Evolutionary conservation across 2,329 filamentous ascomycete species (phyloP).

Genomic region (Ciborinia camelliae): DNA sequence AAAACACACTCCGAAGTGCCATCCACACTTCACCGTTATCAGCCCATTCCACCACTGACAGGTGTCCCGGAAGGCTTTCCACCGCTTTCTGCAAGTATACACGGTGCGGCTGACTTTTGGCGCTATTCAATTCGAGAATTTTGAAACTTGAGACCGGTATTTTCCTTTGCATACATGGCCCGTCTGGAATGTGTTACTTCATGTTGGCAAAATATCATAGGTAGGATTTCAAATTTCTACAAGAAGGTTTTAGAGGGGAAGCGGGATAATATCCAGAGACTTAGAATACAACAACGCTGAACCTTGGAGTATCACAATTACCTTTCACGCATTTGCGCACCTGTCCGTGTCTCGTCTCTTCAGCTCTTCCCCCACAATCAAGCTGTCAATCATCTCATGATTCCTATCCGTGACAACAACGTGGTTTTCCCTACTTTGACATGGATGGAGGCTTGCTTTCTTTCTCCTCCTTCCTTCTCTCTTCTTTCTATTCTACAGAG

Average conservation of each 20-base stretch:
- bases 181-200: neutral
- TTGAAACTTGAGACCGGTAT: neutral
- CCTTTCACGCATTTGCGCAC: neutral
- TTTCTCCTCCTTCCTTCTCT: neutral
- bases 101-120: constrained; percentile 6
- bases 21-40: constrained; percentile 4
- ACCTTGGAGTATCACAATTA: neutral
- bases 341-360: neutral
- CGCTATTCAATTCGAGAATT: neutral
- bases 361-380: neutral
- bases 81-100: neutral
- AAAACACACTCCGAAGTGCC: neutral
- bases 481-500: neutral
- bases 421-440: neutral
- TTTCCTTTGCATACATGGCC: neutral
- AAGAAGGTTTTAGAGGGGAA: neutral
- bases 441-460: neutral
- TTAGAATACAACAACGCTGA: constrained; percentile 2
- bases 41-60: neutral
- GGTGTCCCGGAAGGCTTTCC: neutral
- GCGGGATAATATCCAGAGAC: neutral
- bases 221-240: neutral
- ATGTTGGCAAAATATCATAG: constrained; percentile 1
- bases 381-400: constrained; percentile 10
- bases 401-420: neutral